Conservation (phyloP, 257 asterid species). For the Nicotiana noctiflora region DNA sequence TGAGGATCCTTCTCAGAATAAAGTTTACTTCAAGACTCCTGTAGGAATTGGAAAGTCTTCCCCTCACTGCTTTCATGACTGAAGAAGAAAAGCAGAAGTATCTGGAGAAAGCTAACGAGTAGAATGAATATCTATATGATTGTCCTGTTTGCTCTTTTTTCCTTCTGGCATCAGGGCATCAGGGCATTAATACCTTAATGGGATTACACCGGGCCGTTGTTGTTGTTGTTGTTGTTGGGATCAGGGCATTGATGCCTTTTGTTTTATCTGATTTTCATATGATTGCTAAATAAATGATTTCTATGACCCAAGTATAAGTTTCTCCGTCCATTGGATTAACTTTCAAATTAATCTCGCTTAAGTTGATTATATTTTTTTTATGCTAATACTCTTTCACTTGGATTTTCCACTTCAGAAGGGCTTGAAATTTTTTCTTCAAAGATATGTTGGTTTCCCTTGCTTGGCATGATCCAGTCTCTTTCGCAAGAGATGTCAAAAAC, state of each 20-base stretch:
- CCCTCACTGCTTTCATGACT: constrained; percentile 65
- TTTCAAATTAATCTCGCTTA: not conserved
- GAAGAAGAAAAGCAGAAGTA: constrained; percentile 46
- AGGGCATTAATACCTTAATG: not conserved
- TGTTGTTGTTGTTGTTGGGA: no score
- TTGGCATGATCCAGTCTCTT: not conserved
- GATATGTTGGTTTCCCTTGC: not conserved
- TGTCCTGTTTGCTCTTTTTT: not conserved
- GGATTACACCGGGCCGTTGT: no score
- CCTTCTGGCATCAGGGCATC: not conserved
- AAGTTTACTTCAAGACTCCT: constrained; percentile 75
- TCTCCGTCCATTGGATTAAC: not conserved
- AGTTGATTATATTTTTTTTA: not conserved
- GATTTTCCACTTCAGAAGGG: not conserved
- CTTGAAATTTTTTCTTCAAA: not conserved
- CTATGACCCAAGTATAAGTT: not conserved
- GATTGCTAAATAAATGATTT: not conserved
- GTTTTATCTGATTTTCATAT: not conserved
- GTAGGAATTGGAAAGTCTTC: constrained; percentile 81
- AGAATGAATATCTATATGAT: not conserved
- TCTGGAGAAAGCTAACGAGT: constrained; percentile 27
- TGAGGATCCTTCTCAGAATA: constrained; percentile 35
- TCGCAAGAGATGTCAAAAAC: not conserved
- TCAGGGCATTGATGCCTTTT: not conserved
- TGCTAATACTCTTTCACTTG: not conserved